phyloP scores from a whole-genome alignment of 1,284 basidiomycete genomes.

The Moesziomyces antarcticus region DNA sequence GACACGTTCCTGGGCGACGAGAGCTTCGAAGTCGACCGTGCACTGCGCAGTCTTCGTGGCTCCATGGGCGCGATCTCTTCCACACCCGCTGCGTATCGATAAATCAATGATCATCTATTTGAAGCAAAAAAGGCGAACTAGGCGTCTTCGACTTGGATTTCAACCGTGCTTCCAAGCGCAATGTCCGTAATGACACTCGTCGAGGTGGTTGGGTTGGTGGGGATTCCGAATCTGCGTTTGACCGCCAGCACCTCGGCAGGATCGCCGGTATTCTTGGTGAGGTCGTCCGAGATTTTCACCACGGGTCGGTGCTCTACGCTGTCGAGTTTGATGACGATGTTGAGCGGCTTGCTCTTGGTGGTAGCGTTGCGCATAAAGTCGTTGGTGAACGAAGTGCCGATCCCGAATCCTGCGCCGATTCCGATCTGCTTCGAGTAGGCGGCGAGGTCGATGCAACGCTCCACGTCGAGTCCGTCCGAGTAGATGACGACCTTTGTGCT shows the following conservation, averaged over 20 bases:
- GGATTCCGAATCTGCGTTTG: constrained; percentile 42
- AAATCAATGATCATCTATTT: not conserved
- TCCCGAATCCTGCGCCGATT: constrained; percentile 62
- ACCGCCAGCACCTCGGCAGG: constrained; percentile 48
- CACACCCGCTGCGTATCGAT: constrained; percentile 24
- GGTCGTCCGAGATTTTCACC: constrained; percentile 67
- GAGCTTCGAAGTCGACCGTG: constrained; percentile 43
- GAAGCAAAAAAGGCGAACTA: constrained; percentile 1
- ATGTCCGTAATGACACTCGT: constrained; percentile 2
- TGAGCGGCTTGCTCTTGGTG: constrained; percentile 53
- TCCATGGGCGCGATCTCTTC: constrained; percentile 20
- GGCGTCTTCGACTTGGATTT: constrained; percentile 36
- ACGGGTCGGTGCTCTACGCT: constrained; percentile 52
- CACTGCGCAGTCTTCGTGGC: constrained; percentile 21
- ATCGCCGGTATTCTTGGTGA: constrained; percentile 67
- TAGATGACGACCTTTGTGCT: constrained; percentile 62
- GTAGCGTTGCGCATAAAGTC: constrained; percentile 32
- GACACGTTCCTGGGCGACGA: constrained; percentile 64
- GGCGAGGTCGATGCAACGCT: constrained; percentile 55
- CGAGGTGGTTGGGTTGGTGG: not conserved
- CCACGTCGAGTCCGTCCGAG: constrained; percentile 60
- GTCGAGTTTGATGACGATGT: constrained; percentile 66
- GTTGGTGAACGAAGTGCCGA: constrained; percentile 62
- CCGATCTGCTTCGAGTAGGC: constrained; percentile 51
- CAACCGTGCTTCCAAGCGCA: not conserved